phyloP scores from a whole-genome alignment of 805 yeast species.

The Yamadazyma akitaensis region DNA sequence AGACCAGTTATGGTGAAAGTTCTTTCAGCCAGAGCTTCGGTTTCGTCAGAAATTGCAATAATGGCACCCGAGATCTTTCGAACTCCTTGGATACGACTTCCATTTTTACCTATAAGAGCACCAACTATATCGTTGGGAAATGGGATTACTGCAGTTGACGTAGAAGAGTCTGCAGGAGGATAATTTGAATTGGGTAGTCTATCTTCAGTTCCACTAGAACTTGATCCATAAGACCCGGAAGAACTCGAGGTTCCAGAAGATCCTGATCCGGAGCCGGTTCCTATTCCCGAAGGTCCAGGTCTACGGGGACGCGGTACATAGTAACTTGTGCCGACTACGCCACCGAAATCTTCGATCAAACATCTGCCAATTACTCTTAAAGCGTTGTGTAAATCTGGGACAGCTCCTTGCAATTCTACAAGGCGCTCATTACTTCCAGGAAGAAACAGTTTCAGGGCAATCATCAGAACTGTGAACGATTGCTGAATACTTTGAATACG shows the following conservation, averaged over 20 bases:
- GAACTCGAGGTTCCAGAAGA: neutral
- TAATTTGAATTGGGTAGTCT: neutral
- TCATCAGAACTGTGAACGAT: conserved; percentile 67
- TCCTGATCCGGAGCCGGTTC: too few relatives aligned
- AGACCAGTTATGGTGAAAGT: conserved; percentile 69
- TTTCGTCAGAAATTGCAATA: conserved; percentile 71
- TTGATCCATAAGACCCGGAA: neutral
- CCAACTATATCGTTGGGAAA: conserved; percentile 86
- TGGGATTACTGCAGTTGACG: conserved; percentile 40
- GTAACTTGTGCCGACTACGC: conserved; percentile 59
- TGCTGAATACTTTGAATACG: conserved; percentile 79
- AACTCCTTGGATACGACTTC: conserved; percentile 81
- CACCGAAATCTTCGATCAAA: conserved; percentile 69
- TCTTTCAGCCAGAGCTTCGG: conserved; percentile 61
- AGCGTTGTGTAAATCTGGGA: conserved; percentile 57
- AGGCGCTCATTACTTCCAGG: conserved; percentile 81
- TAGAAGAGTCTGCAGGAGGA: neutral
- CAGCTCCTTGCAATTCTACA: conserved; percentile 82
- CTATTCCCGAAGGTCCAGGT: neutral
- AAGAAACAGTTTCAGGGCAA: conserved; percentile 80
- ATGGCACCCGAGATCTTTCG: conserved; percentile 75
- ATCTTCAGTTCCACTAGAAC: neutral
- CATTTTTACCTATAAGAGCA: conserved; percentile 83
- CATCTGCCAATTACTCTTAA: conserved; percentile 62
- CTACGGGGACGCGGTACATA: conserved; percentile 46